Evolutionary conservation across 768 basidiomycete genomes (phyloP).

Genomic region (Rhodotorula toruloides): DNA sequence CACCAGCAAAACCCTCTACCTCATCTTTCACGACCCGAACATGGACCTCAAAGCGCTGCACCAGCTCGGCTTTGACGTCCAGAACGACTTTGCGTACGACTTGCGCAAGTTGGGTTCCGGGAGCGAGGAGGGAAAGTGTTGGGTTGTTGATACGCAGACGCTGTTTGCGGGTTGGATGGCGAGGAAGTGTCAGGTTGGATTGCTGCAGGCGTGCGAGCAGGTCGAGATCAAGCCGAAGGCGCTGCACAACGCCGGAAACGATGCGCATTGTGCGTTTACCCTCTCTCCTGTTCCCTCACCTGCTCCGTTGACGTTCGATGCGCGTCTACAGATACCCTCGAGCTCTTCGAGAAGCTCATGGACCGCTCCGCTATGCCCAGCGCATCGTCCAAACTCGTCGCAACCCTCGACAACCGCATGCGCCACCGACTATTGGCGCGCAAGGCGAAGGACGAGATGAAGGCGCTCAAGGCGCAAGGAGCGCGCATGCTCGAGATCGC

Average conservation of each 20-base stretch:
- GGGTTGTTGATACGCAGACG: conserved; percentile 30
- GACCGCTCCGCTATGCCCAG: neutral
- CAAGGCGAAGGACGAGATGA: no score
- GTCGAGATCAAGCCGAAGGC: conserved; percentile 10
- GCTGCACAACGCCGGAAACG: conserved; percentile 38
- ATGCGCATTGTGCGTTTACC: conserved; percentile 27
- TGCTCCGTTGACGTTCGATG: no score
- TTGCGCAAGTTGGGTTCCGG: conserved; percentile 1
- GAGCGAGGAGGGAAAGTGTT: neutral
- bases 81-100: conserved; percentile 1
- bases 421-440: no score
- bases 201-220: conserved; percentile 20
- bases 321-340: conserved; percentile 22
- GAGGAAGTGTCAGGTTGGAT: conserved; percentile 4
- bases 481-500: no score
- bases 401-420: conserved; percentile 5
- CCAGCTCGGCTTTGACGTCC: conserved; percentile 13
- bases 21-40: conserved; percentile 37
- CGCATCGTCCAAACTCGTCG: neutral
- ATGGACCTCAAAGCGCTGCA: conserved; percentile 12
- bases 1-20: conserved; percentile 18
- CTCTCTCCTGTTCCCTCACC: neutral
- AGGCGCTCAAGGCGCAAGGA: neutral
- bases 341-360: conserved; percentile 24
- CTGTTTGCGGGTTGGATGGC: conserved; percentile 15